phyloP scores from a whole-genome alignment of 345 rosid genomes.

The Camelina neglecta region DNA sequence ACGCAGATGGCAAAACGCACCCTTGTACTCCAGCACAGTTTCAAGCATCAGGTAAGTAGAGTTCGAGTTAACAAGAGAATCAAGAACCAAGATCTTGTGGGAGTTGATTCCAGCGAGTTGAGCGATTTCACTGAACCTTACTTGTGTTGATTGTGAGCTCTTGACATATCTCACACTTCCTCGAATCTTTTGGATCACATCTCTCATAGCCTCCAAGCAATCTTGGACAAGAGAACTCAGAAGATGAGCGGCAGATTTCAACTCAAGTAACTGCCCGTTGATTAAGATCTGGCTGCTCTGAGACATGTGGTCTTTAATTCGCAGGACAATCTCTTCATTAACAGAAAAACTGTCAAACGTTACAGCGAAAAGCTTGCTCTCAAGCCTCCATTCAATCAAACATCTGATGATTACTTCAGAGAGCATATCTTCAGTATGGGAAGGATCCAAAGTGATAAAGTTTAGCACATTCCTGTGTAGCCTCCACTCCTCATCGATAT shows the following conservation, averaged over 20 bases:
- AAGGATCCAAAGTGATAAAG: slow-evolving; percentile 76
- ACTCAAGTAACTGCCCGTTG: slow-evolving; percentile 72
- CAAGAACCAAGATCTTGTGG: slow-evolving; percentile 64
- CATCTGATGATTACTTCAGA: slow-evolving; percentile 77
- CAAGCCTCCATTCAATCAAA: slow-evolving; percentile 85
- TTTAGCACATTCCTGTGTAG: slow-evolving; percentile 78
- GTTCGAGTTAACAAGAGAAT: slow-evolving; percentile 67
- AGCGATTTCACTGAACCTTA: slow-evolving; percentile 73
- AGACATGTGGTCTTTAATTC: slow-evolving; percentile 67
- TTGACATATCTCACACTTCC: slow-evolving; percentile 75
- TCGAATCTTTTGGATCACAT: slow-evolving; percentile 73
- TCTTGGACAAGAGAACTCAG: slow-evolving; percentile 67
- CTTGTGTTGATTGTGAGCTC: slow-evolving; percentile 68
- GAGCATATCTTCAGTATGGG: slow-evolving; percentile 85
- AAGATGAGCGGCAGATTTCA: slow-evolving; percentile 75
- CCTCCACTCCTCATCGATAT: slow-evolving; percentile 85
- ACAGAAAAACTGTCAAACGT: slow-evolving; percentile 70
- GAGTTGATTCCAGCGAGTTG: slow-evolving; percentile 65
- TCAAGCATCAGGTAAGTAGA: slow-evolving; percentile 85
- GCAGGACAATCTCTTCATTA: slow-evolving; percentile 68
- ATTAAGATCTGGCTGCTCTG: slow-evolving; percentile 61
- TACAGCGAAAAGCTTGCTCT: slow-evolving; percentile 82
- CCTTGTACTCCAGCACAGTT: slow-evolving; percentile 67
- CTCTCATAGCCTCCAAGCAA: slow-evolving; percentile 63
- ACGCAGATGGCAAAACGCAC: slow-evolving; percentile 63